These are phyloP conservation scores for Aspergillus panamensis DNA, from an alignment of 495 filamentous ascomycete species.

Conservation along the genomic window DNA sequence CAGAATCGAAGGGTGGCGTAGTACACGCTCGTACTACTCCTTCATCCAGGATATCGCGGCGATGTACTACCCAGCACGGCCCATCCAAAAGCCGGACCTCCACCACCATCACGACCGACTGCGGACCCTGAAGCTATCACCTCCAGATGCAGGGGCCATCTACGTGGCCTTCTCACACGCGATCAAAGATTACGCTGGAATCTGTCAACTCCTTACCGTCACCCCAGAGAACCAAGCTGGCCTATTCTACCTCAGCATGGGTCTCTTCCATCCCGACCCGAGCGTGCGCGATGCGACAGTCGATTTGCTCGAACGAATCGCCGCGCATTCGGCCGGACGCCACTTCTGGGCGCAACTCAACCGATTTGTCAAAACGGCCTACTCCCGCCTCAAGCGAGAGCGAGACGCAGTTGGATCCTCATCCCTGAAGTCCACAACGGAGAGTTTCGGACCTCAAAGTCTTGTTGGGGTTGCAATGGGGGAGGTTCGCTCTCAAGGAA, in stretches of 20 bases:
- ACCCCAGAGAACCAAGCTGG: conserved; percentile 85
- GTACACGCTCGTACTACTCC: conserved; percentile 89
- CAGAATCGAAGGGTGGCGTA: conserved; percentile 93
- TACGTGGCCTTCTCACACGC: conserved; percentile 75
- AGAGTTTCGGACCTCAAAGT: conserved; percentile 34
- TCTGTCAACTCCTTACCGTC: conserved; percentile 81
- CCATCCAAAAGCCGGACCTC: conserved; percentile 80
- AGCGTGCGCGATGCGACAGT: conserved; percentile 75
- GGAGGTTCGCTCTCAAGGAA: conserved; percentile 14
- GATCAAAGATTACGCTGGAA: conserved; percentile 79
- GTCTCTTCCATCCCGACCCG: conserved; percentile 84
- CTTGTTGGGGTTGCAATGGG: conserved; percentile 41
- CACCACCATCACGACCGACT: conserved; percentile 90
- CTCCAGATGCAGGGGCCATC: conserved; percentile 68
- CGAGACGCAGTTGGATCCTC: conserved; percentile 52
- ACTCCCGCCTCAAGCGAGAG: conserved; percentile 64
- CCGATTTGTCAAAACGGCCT: conserved; percentile 82
- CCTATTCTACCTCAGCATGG: conserved; percentile 86
- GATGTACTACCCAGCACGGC: conserved; percentile 54
- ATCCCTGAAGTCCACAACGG: conserved; percentile 11
- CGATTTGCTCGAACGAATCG: conserved; percentile 77
- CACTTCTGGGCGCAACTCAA: conserved; percentile 90
- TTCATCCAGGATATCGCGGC: conserved; percentile 77
- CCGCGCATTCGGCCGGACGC: conserved; percentile 80
- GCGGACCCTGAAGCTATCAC: conserved; percentile 68